A percentile compares a stretch with the other conserved stretches of the same genome.
Evolutionary conservation across 805 yeast species (phyloP).

Genomic region (Yamadazyma kitorensis): DNA sequence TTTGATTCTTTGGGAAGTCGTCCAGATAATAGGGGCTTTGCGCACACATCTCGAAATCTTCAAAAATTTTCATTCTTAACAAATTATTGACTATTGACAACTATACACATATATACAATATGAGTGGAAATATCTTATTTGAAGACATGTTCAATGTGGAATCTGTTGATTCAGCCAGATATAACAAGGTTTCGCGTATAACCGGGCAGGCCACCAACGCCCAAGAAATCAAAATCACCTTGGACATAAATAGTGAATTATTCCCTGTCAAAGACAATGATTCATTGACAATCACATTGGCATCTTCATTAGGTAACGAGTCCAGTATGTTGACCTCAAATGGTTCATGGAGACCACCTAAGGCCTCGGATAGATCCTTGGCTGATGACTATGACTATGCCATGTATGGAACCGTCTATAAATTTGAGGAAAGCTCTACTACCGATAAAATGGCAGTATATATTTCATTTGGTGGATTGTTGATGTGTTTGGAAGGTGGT

Average conservation of each 20-base stretch:
- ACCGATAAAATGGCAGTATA: conserved; percentile 79
- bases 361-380: conserved; percentile 74
- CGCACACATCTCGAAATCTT: conserved; percentile 5
- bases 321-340: conserved; percentile 44
- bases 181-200: conserved; percentile 87
- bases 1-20: no score
- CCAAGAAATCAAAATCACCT: conserved; percentile 73
- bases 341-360: conserved; percentile 83
- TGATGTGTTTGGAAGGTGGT: conserved; percentile 92
- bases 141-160: conserved; percentile 90
- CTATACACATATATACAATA: neutral
- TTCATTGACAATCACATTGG: conserved; percentile 80
- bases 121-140: conserved; percentile 61
- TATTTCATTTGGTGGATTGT: conserved; percentile 92
- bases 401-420: conserved; percentile 96
- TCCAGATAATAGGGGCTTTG: conserved; percentile 1
- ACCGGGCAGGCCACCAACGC: conserved; percentile 85
- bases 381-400: conserved; percentile 98
- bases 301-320: conserved; percentile 64
- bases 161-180: conserved; percentile 82
- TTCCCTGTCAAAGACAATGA: conserved; percentile 80
- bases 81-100: no score
- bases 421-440: conserved; percentile 79
- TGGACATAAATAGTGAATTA: conserved; percentile 88
- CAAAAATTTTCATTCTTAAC: conserved; percentile 4